Percentiles rank a stretch among this genome's conserved stretches.
Evolutionary conservation across 106 monocot genomes (phyloP).

Genomic region (Vanilla planifolia): DNA sequence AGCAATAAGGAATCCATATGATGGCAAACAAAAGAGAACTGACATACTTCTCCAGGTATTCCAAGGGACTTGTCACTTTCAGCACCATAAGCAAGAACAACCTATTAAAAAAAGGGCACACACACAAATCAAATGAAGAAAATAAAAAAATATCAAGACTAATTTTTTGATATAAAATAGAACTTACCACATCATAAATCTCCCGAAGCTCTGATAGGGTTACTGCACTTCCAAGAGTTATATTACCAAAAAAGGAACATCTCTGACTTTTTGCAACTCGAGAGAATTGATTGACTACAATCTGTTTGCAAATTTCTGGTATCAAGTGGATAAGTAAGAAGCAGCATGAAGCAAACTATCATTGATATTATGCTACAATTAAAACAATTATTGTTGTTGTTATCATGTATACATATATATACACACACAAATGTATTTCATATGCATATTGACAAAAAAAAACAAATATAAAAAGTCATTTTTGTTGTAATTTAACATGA

Average conservation of each 20-base stretch:
- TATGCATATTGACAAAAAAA: too few relatives aligned
- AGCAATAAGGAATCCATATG: neutral
- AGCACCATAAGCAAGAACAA: slow-evolving; percentile 93
- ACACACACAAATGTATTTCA: too few relatives aligned
- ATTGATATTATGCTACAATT: too few relatives aligned
- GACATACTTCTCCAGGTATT: slow-evolving; percentile 77
- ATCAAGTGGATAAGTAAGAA: slow-evolving; percentile 19
- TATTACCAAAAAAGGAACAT: slow-evolving; percentile 91
- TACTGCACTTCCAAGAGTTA: slow-evolving; percentile 54
- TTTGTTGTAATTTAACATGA: too few relatives aligned
- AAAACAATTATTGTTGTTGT: too few relatives aligned
- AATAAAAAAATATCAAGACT: neutral
- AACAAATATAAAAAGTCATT: too few relatives aligned
- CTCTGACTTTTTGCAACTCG: slow-evolving; percentile 70
- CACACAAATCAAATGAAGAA: neutral
- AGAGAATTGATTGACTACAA: slow-evolving; percentile 93
- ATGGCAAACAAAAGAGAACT: neutral
- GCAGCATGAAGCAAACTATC: neutral
- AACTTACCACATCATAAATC: slow-evolving; percentile 85
- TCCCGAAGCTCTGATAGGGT: slow-evolving; percentile 68
- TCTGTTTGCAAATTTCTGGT: slow-evolving; percentile 76
- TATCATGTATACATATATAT: too few relatives aligned
- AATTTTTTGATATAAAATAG: neutral
- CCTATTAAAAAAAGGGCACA: slow-evolving; percentile 24
- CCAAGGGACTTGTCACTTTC: slow-evolving; percentile 88